Evolutionary conservation across 2,329 filamentous ascomycete genomes (phyloP).

Genomic region (Lecanosticta acicola): DNA sequence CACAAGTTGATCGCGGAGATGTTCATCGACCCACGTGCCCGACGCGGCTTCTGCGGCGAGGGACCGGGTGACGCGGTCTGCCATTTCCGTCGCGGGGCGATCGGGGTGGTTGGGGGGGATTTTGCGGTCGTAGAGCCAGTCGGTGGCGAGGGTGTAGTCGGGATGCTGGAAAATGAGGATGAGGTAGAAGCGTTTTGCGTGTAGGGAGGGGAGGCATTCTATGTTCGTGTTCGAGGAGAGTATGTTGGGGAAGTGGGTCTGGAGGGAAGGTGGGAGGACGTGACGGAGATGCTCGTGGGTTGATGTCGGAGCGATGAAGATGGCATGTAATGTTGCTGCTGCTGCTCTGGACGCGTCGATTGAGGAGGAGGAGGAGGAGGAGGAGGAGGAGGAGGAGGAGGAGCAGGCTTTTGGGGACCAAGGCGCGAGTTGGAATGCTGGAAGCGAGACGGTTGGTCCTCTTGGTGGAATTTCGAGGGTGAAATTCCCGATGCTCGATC

Average conservation of each 20-base stretch:
- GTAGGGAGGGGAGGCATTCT: background rate
- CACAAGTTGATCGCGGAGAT: conserved; percentile 55
- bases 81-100: conserved; percentile 30
- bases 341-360: background rate
- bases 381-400: too few species aligned
- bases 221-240: background rate
- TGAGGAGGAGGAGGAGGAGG: background rate
- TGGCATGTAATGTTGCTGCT: background rate
- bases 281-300: background rate
- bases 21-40: conserved; percentile 49
- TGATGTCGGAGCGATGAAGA: conserved; percentile 1
- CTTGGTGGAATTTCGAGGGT: conserved; percentile 46
- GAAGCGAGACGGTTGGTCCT: conserved; percentile 17
- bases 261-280: background rate
- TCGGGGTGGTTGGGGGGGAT: conserved; percentile 13
- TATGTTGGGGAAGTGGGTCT: background rate
- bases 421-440: conserved; percentile 34
- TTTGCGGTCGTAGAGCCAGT: conserved; percentile 45
- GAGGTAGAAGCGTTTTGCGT: conserved; percentile 42
- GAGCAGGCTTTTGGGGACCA: conserved; percentile 21
- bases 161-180: conserved; percentile 48
- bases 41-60: conserved; percentile 44
- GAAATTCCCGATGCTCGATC: conserved; percentile 43
- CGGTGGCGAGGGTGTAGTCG: conserved; percentile 44
- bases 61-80: conserved; percentile 40